These are phyloP conservation scores for Fraxinus velutina DNA, from an alignment of 305 asterid genomes.

Conservation along the genomic window DNA sequence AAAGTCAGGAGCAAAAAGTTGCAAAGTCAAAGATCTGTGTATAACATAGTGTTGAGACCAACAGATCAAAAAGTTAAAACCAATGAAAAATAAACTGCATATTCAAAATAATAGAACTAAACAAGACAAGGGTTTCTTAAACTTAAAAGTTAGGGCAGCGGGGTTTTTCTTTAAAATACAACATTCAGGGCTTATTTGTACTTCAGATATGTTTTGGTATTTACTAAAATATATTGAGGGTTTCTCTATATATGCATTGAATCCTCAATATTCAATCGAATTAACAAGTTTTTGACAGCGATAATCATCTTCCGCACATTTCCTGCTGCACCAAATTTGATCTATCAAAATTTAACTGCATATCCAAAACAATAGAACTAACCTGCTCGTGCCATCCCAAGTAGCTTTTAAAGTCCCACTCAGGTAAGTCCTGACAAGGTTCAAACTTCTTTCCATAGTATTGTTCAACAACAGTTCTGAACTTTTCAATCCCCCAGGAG, in stretches of 20 bases:
- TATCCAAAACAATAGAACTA: background rate
- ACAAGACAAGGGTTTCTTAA: slow-evolving; percentile 29
- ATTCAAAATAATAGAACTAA: background rate
- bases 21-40: background rate
- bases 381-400: slow-evolving; percentile 99
- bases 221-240: background rate
- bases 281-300: background rate
- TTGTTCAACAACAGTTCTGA: slow-evolving; percentile 73
- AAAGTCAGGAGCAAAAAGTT: background rate
- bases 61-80: background rate
- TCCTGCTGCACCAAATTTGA: background rate
- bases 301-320: background rate
- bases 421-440: slow-evolving; percentile 72
- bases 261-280: background rate
- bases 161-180: background rate
- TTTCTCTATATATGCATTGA: background rate
- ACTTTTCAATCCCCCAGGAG: slow-evolving; percentile 56
- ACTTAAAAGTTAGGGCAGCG: background rate
- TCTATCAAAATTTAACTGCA: slow-evolving; percentile 5
- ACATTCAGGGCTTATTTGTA: background rate
- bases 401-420: slow-evolving; percentile 91
- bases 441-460: slow-evolving; percentile 83
- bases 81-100: background rate
- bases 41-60: background rate
- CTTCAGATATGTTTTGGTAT: background rate